Conservation (phyloP, 78 protist species). For the Cavenderia fasciculata region DNA sequence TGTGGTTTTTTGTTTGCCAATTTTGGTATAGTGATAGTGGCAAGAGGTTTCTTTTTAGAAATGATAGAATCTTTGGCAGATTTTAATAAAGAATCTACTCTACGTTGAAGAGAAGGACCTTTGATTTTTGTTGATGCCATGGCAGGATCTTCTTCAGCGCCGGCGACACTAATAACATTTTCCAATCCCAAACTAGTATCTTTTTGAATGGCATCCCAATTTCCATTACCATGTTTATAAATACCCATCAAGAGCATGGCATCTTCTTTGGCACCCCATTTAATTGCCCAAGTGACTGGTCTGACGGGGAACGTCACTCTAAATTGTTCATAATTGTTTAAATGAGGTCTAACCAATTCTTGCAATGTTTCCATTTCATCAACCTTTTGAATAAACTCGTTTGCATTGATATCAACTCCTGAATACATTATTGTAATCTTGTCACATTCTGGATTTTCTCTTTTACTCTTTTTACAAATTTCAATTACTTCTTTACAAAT, state of each 20-base stretch:
- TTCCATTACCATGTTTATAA: constrained; percentile 66
- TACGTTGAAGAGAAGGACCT: constrained; percentile 48
- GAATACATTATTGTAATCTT: constrained; percentile 26
- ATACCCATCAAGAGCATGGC: constrained; percentile 71
- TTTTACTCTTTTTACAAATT: neutral
- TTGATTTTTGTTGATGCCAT: constrained; percentile 16
- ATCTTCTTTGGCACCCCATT: constrained; percentile 81
- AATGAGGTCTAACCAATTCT: constrained; percentile 22
- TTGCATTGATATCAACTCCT: constrained; percentile 76
- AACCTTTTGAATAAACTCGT: constrained; percentile 63
- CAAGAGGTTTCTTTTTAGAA: neutral
- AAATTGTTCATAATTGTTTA: constrained; percentile 33
- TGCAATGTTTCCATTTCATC: constrained; percentile 65
- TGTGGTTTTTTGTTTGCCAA: too few species aligned
- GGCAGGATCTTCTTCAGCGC: neutral
- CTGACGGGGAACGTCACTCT: constrained; percentile 45
- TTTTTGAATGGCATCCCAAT: constrained; percentile 71
- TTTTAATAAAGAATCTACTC: constrained; percentile 49
- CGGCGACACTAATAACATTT: constrained; percentile 14
- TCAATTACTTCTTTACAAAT: constrained; percentile 62
- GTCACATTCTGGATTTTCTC: constrained; percentile 48
- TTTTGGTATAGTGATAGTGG: too few species aligned
- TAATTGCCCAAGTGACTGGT: constrained; percentile 50
- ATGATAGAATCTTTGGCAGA: constrained; percentile 47
- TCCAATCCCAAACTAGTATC: constrained; percentile 56